Evolutionary conservation across 345 rosid species (phyloP), one percentile per base, ranked within the genome.

Genomic region (Ricinus communis): DNA sequence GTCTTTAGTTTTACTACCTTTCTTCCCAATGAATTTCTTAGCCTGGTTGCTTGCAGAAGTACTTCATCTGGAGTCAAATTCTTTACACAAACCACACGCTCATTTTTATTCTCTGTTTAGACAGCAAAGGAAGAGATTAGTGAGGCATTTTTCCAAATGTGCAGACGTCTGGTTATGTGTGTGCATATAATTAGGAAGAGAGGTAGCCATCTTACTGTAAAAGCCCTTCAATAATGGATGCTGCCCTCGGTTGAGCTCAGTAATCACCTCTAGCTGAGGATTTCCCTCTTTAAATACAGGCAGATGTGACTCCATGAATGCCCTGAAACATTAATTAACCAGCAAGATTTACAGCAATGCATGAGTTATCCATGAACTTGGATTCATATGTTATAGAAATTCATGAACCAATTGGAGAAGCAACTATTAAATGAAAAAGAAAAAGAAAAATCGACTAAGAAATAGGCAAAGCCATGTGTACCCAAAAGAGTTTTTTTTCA

Each of bases 31-130:
- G 93, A 79, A 59, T 87, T 90, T 79, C 97, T 88, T 22, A 95
- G 77, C 84, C 93, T 81, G 11, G 86, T 87, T 2, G 96, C 95
- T 25, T 85, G 82, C 24, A 85, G 50, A 43, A 81, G 90, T 54
- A 94, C 75, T 6, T 88, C 86, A 36, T 91, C 90, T 38, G 90
- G 85, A 71, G 68, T 76, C 90, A 88, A 46, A 77, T 94, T 94
- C 85, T 85, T 94, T 75, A 91, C 97, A 65, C 98, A 94, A 45
- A 94, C 82, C 59, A 94, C 98, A 38, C 89, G 75, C 74, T 91
- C 85, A 45, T 91, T 94, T 68, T 85, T 83, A 70, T 90, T 94
- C 82, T 76, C 97, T 94, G 78, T 4, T 45, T 28, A 59, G 0
- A 28, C 5, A 30, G 33, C 31, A 28, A 57, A 33, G 2, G 19